Base-by-base conservation (phyloP, 1,139 yeast genomes). In the Scheffersomyces insectosa region DNA sequence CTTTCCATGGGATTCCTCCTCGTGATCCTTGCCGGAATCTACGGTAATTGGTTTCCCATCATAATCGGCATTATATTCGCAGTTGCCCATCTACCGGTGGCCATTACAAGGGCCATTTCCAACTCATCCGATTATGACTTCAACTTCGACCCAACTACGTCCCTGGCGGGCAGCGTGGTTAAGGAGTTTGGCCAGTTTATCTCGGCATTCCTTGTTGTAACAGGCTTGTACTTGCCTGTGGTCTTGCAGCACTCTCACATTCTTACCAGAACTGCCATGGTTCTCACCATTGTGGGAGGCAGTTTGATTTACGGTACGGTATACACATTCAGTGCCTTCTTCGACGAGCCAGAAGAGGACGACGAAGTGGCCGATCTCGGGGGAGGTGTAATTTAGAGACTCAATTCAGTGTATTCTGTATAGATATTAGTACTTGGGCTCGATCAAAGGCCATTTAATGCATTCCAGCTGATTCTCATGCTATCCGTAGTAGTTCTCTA, bases 41-140 rank as follows among this genome's bases (percentile, higher is more conserved):
- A 75, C 59, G 85, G 86, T 41, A 86, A 85, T 61, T 88, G 95
- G 95, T 73, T 79, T 51, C 95, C 96, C 3, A 72, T 85, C 34
- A 68, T 83, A 38, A 79, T 80, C 47, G 84, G 83, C 51, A 57
- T 72, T 45, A 65, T 63, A 40, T 78, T 68, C 58, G 72, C 82
- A 33, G 57, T 82, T 35, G 93, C 95, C 3, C 90, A 89, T 46
- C 55, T 86, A 34, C 96, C 96, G 2, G 77, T 83, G 29, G 77
- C 64, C 6, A 57, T 74, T 11, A 58, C 77, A 23, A 63, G 61
- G 23, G 68, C 71, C 2, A 40, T 68, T 9, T 48, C 65, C n/a
- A 58, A 51, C 35, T 61, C 65, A 15, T 62, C 69, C 33, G 78
- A 73, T 50, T 72, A 72, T 50, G 79, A 74, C 50, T 73, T 72